Evolutionary conservation across 2,329 filamentous ascomycete species (phyloP), one percentile per base, ranked within the genome.

Genomic region (Stachybotrys echinatus): DNA sequence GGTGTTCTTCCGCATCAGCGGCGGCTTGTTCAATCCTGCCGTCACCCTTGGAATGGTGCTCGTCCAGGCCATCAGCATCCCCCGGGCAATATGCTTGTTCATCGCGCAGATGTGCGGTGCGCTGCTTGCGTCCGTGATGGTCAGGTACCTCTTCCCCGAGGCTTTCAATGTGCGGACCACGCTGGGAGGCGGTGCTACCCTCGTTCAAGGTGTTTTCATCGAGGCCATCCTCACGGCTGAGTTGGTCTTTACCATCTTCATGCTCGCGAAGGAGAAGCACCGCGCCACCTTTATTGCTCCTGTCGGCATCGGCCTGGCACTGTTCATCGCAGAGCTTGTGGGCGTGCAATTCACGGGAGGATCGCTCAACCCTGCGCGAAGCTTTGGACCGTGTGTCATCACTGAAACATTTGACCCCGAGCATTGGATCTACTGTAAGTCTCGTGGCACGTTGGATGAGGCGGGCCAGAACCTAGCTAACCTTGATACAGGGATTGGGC

Each of bases 201-300:
- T 70, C 3, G 70, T 66, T 2, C 74, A 75, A 54, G 75, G 74
- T n/a, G 61, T 77, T 20, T 70, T 77, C 50, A 74, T 78, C 38
- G 74, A 78, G 54, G 73, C 74, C 54, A 64, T 78, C 23, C 61
- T 77, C 17, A 77, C 74, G 3, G 69, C 72, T 12, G 70, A 77
- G 53, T 54, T 78, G 22, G 65, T 74, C 14, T 75, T 77, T 50
- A 71, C 73, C 12, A 74, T 77, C 48, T 74, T 77, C 53, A 76
- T 77, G 74, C 65, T 77, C n/a, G 74, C 74, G 20, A 73, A 73
- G 22, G 74, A 77, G 59, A 75, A 77, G 56, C 74, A 76, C 49
- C 63, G 65, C 5, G 73, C 65, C 0, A 76, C 73, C 1, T 75
- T 74, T 48, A 65, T 77, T 17, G 74, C 74, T 14, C 74, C 74